Evolutionary conservation across 1,139 yeast species (phyloP), one percentile per base, ranked within the genome.

Genomic region (Debaryomyces fabryi): DNA sequence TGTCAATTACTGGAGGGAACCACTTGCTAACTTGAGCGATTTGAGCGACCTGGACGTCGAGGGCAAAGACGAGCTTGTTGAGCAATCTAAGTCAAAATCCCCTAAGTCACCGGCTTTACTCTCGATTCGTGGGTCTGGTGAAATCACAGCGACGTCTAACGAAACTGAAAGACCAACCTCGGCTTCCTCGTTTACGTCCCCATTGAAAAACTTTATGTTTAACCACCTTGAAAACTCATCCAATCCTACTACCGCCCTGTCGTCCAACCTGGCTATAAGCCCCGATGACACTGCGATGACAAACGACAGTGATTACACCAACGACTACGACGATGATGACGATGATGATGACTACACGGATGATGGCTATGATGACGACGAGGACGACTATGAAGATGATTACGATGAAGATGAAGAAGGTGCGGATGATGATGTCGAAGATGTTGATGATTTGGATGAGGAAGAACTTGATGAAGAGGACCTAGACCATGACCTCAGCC

Each of bases 1-100:
- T 67, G 88, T 88, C 25, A 91, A 89, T 60, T 93, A 81, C 64
- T 93, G 99, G 99, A 73, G 96, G 53, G 93, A 86, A 46, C 93
- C 96, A 0, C 66, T 92, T 32, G 43, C 49, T 16, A 84, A 85
- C 53, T 63, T 92, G 45, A 77, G 81, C 48, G 87, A 84, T 48
- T 69, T 83, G 49, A 72, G 78, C 45, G 86, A 81, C 45, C 78
- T 62, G 20, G 75, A 70, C 23, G 76, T 69, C 34, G 69, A 60
- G 6, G 59, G 51, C 15, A 45, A 41, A 12, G 12, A 41, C 48
- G 51, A 32, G 40, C 45, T 36, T 42, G 50, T 23, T 39, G 50
- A 51, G 6, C 65, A 58, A 39, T 61, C 60, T 1, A 55, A 50
- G 25, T 35, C 38, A 35, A 35, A 35, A 35, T 35, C 38, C 10